These are phyloP conservation scores for Annulohypoxylon truncatum DNA, from an alignment of 2,329 filamentous ascomycete genomes.

Conservation along the genomic window DNA sequence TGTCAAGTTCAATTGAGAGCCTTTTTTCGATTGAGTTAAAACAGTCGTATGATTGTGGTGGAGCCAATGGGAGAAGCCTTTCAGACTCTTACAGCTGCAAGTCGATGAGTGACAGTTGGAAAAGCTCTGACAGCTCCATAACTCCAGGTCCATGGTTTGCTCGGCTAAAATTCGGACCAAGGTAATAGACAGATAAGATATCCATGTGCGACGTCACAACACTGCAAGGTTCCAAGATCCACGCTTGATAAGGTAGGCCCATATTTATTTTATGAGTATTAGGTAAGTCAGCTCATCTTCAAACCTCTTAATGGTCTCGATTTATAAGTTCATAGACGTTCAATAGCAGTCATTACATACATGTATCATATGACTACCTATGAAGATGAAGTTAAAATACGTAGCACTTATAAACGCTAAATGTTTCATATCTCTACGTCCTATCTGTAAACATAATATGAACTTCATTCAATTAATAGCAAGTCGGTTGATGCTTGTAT, in stretches of 20 bases:
- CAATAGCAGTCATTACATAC: no score
- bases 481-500: neutral
- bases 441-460: no score
- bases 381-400: no score
- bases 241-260: no score
- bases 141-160: constrained; percentile 6
- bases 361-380: no score
- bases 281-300: no score
- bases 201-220: constrained; percentile 35
- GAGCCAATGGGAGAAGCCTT: constrained; percentile 37
- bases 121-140: constrained; percentile 18
- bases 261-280: neutral
- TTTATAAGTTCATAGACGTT: no score
- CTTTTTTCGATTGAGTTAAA: constrained; percentile 42
- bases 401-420: no score
- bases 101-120: constrained; percentile 16
- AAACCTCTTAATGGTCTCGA: no score
- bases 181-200: constrained; percentile 20
- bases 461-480: no score
- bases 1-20: constrained; percentile 53
- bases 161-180: constrained; percentile 40
- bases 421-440: no score
- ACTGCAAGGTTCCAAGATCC: neutral
- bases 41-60: constrained; percentile 47
- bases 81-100: constrained; percentile 12